A percentile compares a stretch with the other conserved stretches of the same genome.
These are phyloP conservation scores for Acacia melanoxylon DNA, from an alignment of 306 rosid species.

Conservation along the genomic window DNA sequence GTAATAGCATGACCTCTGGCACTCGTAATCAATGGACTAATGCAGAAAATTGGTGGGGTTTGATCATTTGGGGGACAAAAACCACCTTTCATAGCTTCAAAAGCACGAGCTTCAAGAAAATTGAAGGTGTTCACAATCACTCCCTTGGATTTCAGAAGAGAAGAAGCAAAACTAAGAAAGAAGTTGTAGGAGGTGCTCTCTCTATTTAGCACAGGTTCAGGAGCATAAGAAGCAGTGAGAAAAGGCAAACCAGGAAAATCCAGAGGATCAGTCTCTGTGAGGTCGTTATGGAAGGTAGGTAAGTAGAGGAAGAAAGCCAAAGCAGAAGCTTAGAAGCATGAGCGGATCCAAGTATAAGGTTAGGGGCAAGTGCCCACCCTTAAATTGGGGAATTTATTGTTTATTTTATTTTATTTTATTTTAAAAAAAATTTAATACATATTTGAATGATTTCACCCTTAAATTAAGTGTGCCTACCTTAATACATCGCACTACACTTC, in stretches of 20 bases:
- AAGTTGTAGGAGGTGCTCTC: background rate
- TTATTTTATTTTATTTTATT: too few relatives aligned
- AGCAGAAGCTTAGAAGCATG: conserved; percentile 27
- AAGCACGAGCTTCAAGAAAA: background rate
- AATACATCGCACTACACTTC: too few relatives aligned
- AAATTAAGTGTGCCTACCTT: too few relatives aligned
- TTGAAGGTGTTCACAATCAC: conserved; percentile 14
- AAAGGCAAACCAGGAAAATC: conserved; percentile 24
- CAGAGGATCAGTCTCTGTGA: background rate
- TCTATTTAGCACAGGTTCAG: conserved; percentile 3
- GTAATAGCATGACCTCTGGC: conserved; percentile 1
- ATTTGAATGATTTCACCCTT: too few relatives aligned
- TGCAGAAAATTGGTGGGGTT: conserved; percentile 16
- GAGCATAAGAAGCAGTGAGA: conserved; percentile 9
- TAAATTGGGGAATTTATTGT: too few relatives aligned
- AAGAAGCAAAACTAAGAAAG: conserved; percentile 1
- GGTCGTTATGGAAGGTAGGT: conserved; percentile 25
- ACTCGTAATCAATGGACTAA: conserved; percentile 29
- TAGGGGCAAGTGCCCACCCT: too few relatives aligned
- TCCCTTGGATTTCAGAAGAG: conserved; percentile 11
- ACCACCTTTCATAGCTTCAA: conserved; percentile 19
- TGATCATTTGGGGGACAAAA: background rate
- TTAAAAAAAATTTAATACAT: too few relatives aligned
- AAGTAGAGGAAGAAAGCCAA: conserved; percentile 23
- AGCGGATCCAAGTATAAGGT: too few relatives aligned